These are phyloP conservation scores for Meyerozyma athensensis DNA, from an alignment of 1,139 yeast species.

Conservation along the genomic window DNA sequence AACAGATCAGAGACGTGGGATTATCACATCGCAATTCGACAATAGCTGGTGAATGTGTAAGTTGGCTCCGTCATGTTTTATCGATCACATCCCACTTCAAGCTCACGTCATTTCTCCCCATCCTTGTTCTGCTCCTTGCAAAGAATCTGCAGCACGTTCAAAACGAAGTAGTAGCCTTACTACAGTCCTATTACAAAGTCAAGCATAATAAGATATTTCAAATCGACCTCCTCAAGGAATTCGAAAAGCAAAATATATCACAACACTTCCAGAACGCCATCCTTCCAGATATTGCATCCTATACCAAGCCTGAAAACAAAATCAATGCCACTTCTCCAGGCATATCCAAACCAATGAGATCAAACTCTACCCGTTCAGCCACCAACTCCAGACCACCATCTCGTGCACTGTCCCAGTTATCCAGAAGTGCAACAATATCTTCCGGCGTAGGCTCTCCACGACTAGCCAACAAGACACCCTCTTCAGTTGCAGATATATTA, in stretches of 20 bases:
- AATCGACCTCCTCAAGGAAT: constrained; percentile 45
- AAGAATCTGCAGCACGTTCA: constrained; percentile 5
- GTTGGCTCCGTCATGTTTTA: constrained; percentile 31
- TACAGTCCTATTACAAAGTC: constrained; percentile 24
- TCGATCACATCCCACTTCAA: constrained; percentile 30
- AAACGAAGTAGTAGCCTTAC: constrained; percentile 17
- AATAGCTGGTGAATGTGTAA: constrained; percentile 39
- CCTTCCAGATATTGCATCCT: constrained; percentile 11
- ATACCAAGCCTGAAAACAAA: neutral
- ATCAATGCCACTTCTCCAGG: neutral
- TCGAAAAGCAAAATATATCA: constrained; percentile 37
- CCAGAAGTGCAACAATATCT: neutral
- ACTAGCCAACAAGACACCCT: neutral
- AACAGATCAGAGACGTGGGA: constrained; percentile 45
- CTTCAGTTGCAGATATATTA: neutral
- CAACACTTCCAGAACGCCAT: constrained; percentile 22
- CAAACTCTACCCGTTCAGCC: neutral
- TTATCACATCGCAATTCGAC: constrained; percentile 36
- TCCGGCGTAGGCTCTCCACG: neutral
- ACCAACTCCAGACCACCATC: neutral
- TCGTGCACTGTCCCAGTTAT: neutral
- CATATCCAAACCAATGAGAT: neutral
- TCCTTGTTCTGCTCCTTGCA: constrained; percentile 18
- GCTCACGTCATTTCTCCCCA: constrained; percentile 24
- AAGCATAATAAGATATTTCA: constrained; percentile 27